Conservation (phyloP, 2,329 filamentous ascomycete species). For the Fusarium pseudocircinatum region DNA sequence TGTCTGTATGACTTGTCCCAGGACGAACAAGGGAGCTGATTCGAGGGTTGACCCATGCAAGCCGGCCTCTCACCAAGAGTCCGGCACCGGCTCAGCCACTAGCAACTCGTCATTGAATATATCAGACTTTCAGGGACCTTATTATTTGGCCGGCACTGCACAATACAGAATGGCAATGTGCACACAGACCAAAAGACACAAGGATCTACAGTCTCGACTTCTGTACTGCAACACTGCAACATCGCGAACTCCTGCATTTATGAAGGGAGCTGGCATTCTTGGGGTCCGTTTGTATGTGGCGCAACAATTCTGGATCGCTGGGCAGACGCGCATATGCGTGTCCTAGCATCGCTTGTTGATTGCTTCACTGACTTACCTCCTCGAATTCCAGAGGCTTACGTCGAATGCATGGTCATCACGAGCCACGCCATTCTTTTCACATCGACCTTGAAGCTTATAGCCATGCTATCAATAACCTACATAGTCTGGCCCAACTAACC, state of each 20-base stretch:
- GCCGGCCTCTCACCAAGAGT: slow-evolving; percentile 20
- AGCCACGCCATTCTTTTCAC: slow-evolving; percentile 24
- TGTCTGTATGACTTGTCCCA: slow-evolving; percentile 36
- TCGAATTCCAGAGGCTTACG: slow-evolving; percentile 32
- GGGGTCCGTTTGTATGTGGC: slow-evolving; percentile 14
- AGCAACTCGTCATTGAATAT: slow-evolving; percentile 32
- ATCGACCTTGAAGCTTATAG: neutral
- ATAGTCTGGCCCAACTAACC: neutral
- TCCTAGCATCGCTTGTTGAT: slow-evolving; percentile 27
- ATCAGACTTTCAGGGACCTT: slow-evolving; percentile 22
- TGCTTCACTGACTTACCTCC: slow-evolving; percentile 26
- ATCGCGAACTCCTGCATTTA: slow-evolving; percentile 10
- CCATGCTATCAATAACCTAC: neutral
- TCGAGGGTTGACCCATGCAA: slow-evolving; percentile 28
- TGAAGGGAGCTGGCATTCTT: slow-evolving; percentile 31
- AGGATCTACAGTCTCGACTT: slow-evolving; percentile 2
- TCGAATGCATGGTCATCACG: slow-evolving; percentile 25
- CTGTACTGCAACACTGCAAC: neutral
- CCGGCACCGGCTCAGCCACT: slow-evolving; percentile 30
- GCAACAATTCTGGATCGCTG: slow-evolving; percentile 9
- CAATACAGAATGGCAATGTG: neutral
- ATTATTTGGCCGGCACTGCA: slow-evolving; percentile 8
- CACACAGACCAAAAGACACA: neutral
- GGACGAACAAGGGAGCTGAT: slow-evolving; percentile 29
- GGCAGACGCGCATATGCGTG: slow-evolving; percentile 10